These are phyloP conservation scores for Pseudogymnoascus sp. DNA, from an alignment of 2,329 filamentous ascomycete species.

Conservation along the genomic window DNA sequence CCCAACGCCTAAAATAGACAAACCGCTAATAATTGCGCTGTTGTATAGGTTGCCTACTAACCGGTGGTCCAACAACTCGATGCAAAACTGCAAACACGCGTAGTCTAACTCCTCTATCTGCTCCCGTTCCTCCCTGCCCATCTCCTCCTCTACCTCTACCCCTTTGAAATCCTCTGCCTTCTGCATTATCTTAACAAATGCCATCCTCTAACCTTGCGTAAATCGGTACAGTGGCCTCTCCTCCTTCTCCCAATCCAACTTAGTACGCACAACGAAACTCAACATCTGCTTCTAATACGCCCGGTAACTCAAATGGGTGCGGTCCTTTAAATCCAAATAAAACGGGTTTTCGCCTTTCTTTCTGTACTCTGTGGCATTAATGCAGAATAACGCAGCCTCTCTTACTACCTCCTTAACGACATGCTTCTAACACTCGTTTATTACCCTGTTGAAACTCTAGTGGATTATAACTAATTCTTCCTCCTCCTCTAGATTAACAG, in stretches of 20 bases:
- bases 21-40: neutral
- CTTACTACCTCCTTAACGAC: neutral
- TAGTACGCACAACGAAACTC: neutral
- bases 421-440: neutral
- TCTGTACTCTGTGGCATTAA: neutral
- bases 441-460: neutral
- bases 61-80: neutral
- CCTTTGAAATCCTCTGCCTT: neutral
- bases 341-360: neutral
- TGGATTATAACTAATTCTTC: neutral
- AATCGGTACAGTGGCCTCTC: neutral
- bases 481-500: neutral
- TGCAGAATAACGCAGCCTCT: neutral
- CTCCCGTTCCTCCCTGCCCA: neutral
- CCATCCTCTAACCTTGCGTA: neutral
- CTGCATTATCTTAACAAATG: neutral
- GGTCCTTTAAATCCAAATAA: neutral
- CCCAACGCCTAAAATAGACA: neutral
- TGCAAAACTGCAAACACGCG: conserved; percentile 3
- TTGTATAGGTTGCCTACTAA: neutral
- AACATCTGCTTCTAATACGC: neutral
- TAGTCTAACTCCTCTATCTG: neutral
- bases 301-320: neutral
- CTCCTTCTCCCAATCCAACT: neutral
- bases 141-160: neutral